Conservation (phyloP, 129 eudicot genomes). For the Arctium lappa region DNA sequence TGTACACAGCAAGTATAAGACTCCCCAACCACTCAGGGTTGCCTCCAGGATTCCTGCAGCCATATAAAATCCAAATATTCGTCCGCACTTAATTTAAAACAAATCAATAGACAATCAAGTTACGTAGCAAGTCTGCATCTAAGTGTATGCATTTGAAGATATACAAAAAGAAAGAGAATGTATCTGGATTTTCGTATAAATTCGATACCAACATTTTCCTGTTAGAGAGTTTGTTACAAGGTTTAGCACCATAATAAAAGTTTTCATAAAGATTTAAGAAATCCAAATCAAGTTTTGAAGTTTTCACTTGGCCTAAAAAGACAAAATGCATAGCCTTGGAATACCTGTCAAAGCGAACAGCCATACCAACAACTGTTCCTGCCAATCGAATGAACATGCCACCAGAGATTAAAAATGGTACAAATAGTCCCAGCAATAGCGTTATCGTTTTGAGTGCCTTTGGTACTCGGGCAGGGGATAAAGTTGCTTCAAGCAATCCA, state of each 20-base stretch:
- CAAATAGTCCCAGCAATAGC: constrained; percentile 62
- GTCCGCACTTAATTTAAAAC: background rate
- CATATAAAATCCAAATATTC: constrained; percentile 3
- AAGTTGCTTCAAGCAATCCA: constrained; percentile 95
- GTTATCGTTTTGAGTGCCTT: constrained; percentile 80
- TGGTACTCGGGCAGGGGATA: constrained; percentile 75
- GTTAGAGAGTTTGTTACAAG: background rate
- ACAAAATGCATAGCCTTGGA: background rate
- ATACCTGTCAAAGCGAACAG: constrained; percentile 90
- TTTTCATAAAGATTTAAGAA: background rate
- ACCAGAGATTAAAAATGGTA: constrained; percentile 73
- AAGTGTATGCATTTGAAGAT: background rate
- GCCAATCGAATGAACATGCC: constrained; percentile 70
- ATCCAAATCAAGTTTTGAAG: background rate
- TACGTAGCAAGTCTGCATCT: background rate
- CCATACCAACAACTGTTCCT: constrained; percentile 64
- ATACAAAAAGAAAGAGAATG: background rate
- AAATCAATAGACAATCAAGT: background rate
- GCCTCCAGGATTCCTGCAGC: constrained; percentile 83
- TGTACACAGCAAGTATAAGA: constrained; percentile 51
- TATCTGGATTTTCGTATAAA: background rate
- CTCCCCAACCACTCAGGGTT: constrained; percentile 80
- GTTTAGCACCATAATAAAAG: background rate
- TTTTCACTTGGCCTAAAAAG: background rate
- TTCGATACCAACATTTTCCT: background rate